Conservation (phyloP, 139 green algal genomes). For the Prasinococcaceae sp. region DNA sequence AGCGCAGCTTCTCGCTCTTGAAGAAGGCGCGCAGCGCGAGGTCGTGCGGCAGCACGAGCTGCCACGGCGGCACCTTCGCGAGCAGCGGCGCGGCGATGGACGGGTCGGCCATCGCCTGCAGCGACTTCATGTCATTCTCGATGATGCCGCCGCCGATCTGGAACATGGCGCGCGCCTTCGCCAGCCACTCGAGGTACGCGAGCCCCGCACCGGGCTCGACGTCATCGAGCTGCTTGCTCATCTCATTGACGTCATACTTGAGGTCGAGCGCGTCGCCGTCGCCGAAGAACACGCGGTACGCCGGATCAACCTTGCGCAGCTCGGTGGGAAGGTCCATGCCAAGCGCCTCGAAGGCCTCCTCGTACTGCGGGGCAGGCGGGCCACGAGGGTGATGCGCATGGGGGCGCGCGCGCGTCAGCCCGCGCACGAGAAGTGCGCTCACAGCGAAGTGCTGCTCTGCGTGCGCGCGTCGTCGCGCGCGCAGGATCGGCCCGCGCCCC, state of each 20-base stretch:
- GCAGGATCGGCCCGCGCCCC: no score
- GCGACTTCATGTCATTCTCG: background rate
- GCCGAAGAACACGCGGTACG: conserved; percentile 64
- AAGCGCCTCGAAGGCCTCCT: conserved; percentile 42
- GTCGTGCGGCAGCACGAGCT: conserved; percentile 52
- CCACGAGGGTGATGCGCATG: no score
- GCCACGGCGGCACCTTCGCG: conserved; percentile 26
- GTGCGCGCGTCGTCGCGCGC: no score
- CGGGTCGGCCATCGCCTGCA: conserved; percentile 15
- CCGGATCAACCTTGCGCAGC: conserved; percentile 24
- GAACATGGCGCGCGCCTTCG: conserved; percentile 15
- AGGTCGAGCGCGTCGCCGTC: conserved; percentile 46
- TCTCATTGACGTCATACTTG: conserved; percentile 52
- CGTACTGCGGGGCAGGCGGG: no score
- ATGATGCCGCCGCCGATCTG: conserved; percentile 4
- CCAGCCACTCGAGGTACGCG: conserved; percentile 16
- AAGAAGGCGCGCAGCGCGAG: conserved; percentile 43
- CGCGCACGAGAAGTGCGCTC: no score
- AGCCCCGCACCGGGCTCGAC: conserved; percentile 47
- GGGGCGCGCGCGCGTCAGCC: no score
- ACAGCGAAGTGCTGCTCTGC: no score
- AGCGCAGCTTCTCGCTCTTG: conserved; percentile 31
- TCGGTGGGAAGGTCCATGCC: conserved; percentile 28
- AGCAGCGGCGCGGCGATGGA: conserved; percentile 45
- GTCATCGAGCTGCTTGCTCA: conserved; percentile 56